Evolutionary conservation across 176 grass and related monocot species (phyloP).

Genomic region (Hsuehochloa calcarea): DNA sequence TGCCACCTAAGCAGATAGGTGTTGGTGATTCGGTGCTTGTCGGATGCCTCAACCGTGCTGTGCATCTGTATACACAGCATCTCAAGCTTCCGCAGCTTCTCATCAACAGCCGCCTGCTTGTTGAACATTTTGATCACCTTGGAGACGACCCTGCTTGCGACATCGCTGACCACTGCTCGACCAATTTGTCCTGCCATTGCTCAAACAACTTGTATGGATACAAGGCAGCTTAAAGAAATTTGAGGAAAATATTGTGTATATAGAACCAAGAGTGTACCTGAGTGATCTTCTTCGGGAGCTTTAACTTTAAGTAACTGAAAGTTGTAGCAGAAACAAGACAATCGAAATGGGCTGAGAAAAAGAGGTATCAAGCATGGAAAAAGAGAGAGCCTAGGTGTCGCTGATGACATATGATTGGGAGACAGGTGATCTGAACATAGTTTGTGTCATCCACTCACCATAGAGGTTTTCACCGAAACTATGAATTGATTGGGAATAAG

Average conservation of each 20-base stretch:
- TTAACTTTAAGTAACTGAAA: not conserved
- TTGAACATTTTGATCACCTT: not conserved
- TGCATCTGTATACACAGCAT: too few relatives aligned
- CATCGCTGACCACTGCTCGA: not conserved
- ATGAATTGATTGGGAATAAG: not conserved
- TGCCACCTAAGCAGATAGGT: not conserved
- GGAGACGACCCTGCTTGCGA: not conserved
- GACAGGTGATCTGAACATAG: not conserved
- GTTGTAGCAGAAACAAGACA: not conserved
- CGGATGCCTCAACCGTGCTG: not conserved
- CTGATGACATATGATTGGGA: not conserved
- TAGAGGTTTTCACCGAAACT: not conserved
- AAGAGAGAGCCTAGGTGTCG: not conserved
- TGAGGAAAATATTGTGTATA: not conserved
- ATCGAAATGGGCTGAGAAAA: not conserved
- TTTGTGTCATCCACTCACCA: not conserved
- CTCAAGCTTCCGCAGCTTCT: constrained; percentile 24
- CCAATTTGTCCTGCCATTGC: not conserved
- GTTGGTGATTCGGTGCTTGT: not conserved
- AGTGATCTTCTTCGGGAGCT: not conserved
- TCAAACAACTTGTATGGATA: not conserved
- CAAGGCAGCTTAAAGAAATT: not conserved
- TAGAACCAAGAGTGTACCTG: not conserved
- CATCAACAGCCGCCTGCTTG: not conserved
- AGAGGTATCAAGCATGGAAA: not conserved